Evolutionary conservation across 2,329 filamentous ascomycete genomes (phyloP).

Genomic region (Hypoxylon rubiginosum): DNA sequence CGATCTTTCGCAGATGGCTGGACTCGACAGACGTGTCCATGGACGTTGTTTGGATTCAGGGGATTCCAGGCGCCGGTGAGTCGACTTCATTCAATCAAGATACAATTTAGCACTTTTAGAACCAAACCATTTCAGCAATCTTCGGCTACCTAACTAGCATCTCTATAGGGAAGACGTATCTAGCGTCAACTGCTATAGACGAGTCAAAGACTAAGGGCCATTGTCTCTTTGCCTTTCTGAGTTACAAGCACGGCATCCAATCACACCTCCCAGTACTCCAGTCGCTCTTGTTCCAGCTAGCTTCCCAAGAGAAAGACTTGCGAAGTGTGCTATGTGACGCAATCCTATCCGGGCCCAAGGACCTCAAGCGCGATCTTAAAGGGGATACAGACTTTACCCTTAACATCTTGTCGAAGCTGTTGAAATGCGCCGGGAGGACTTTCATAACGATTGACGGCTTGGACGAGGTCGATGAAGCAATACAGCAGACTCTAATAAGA

Average conservation of each 20-base stretch:
- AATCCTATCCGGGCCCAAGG: conserved; percentile 25
- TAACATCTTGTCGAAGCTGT: conserved; percentile 32
- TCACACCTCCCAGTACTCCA: conserved; percentile 37
- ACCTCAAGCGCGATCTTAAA: conserved; percentile 42
- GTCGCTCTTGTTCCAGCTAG: conserved; percentile 42
- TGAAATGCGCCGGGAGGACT: conserved; percentile 28
- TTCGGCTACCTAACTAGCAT: background rate
- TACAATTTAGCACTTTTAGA: no score
- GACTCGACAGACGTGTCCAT: conserved; percentile 1
- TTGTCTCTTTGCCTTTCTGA: conserved; percentile 40
- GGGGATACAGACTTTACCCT: conserved; percentile 45
- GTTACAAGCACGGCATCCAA: conserved; percentile 26
- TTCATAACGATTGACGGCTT: conserved; percentile 50
- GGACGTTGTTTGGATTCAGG: conserved; percentile 42
- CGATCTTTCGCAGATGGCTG: conserved; percentile 33
- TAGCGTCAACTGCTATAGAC: conserved; percentile 27
- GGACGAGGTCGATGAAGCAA: conserved; percentile 47
- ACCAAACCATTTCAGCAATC: conserved; percentile 1
- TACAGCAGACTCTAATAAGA: conserved; percentile 34
- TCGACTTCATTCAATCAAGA: background rate
- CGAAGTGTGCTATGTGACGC: conserved; percentile 37
- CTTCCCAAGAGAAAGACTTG: conserved; percentile 38
- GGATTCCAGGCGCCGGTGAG: conserved; percentile 46
- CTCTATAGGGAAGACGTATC: conserved; percentile 41
- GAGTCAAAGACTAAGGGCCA: conserved; percentile 17